Percentiles rank a stretch among this genome's conserved stretches.
These are phyloP conservation scores for Saccharomyces uvarum DNA, from an alignment of 1,139 yeast genomes.

Conservation along the genomic window DNA sequence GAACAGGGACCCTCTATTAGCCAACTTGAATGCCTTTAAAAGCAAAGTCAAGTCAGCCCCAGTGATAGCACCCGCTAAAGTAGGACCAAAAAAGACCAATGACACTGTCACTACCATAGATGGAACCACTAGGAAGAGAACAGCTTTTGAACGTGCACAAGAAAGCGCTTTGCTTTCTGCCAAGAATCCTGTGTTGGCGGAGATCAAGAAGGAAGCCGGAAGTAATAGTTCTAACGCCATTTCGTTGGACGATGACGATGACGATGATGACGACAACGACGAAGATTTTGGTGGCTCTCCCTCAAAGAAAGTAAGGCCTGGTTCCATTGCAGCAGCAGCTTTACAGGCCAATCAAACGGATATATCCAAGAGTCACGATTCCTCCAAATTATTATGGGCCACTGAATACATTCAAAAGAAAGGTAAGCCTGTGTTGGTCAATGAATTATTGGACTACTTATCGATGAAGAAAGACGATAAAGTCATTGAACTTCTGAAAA, in stretches of 20 bases:
- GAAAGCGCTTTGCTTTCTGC: neutral
- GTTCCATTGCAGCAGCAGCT: conserved; percentile 30
- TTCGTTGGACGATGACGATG: conserved; percentile 10
- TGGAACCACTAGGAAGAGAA: conserved; percentile 24
- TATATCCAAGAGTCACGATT: conserved; percentile 47
- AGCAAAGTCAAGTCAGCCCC: conserved; percentile 52
- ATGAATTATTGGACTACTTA: conserved; percentile 30
- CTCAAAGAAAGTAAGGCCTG: conserved; percentile 31
- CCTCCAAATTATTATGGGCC: conserved; percentile 78
- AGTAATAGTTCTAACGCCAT: neutral
- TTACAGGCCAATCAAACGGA: conserved; percentile 35
- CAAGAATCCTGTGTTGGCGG: conserved; percentile 6
- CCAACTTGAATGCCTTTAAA: conserved; percentile 54
- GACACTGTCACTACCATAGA: conserved; percentile 12
- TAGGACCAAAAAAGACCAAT: conserved; percentile 3
- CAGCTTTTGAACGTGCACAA: conserved; percentile 1
- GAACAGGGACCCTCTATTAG: conserved; percentile 36
- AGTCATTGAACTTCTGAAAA: conserved; percentile 61
- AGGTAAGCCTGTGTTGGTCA: conserved; percentile 61
- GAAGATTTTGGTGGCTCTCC: conserved; percentile 24
- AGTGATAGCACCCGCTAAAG: conserved; percentile 41
- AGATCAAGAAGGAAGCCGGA: conserved; percentile 11
- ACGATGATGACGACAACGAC: conserved; percentile 24
- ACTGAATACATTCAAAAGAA: conserved; percentile 72
- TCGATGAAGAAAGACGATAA: conserved; percentile 38